Conservation (phyloP, 148 eudicot genomes). For the Cornus suecica region DNA sequence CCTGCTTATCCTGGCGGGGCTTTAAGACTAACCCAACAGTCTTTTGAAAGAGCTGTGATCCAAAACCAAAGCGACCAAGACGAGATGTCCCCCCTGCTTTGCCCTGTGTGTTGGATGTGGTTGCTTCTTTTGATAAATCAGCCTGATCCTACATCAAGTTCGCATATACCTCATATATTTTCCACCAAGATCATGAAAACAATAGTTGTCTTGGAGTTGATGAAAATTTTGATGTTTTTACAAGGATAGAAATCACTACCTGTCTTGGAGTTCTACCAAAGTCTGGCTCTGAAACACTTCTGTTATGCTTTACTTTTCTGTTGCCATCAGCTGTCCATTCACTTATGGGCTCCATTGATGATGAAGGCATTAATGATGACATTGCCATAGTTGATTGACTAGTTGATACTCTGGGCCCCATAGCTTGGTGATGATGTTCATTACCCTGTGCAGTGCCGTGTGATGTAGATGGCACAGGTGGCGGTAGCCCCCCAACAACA, state of each 20-base stretch:
- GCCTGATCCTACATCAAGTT: constrained; percentile 33
- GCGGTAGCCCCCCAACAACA: constrained; percentile 89
- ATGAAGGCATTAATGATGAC: constrained; percentile 71
- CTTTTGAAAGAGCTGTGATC: constrained; percentile 77
- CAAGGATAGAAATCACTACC: constrained; percentile 34
- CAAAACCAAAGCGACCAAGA: constrained; percentile 62
- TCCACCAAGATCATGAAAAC: not conserved
- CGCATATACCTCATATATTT: constrained; percentile 8
- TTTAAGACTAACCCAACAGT: constrained; percentile 71
- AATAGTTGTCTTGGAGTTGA: not conserved
- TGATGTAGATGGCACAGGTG: constrained; percentile 51
- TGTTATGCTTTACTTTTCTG: constrained; percentile 51
- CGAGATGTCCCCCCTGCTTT: constrained; percentile 58
- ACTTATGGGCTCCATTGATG: constrained; percentile 63
- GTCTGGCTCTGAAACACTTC: constrained; percentile 91
- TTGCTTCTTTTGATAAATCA: constrained; percentile 51
- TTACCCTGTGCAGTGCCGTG: constrained; percentile 36
- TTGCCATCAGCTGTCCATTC: constrained; percentile 55
- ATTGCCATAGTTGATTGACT: constrained; percentile 91
- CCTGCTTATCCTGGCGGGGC: constrained; percentile 73
- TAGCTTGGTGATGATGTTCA: constrained; percentile 46
- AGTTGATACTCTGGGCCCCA: constrained; percentile 52
- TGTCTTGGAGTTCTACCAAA: constrained; percentile 69
- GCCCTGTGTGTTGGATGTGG: constrained; percentile 41
- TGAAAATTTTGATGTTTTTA: not conserved